Conservation (phyloP, 345 rosid genomes). For the Sisymbrium altissimum region DNA sequence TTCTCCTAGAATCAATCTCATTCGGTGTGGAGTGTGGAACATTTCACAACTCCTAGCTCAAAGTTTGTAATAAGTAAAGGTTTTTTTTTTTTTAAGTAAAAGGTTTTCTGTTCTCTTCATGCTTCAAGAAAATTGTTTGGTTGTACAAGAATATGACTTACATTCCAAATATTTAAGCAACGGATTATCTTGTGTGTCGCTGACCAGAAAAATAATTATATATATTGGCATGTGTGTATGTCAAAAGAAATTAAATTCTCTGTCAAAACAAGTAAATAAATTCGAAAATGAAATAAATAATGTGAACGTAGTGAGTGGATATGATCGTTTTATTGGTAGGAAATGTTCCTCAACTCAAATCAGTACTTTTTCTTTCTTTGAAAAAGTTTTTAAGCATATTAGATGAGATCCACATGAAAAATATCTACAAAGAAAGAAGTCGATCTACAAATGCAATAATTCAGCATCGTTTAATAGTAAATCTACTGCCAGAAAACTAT, state of each 20-base stretch:
- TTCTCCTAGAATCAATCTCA: constrained; percentile 16
- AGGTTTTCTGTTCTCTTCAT: background rate
- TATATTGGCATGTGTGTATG: too few species aligned
- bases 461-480: background rate
- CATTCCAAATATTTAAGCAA: background rate
- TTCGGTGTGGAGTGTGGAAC: constrained; percentile 14
- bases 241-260: background rate
- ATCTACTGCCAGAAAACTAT: background rate
- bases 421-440: background rate
- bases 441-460: background rate
- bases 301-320: background rate
- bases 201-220: background rate
- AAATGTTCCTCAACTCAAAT: constrained; percentile 5
- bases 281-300: background rate
- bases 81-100: background rate
- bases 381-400: constrained; percentile 13
- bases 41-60: background rate
- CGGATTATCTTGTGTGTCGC: background rate
- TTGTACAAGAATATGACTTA: background rate
- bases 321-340: background rate
- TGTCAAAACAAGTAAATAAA: background rate
- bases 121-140: background rate
- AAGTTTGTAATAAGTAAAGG: background rate
- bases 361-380: background rate
- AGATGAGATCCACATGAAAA: constrained; percentile 17